Percentiles rank a stretch among this genome's conserved stretches.
Conservation (phyloP, 2,329 filamentous ascomycete genomes). For the Simplicillium sp. region DNA sequence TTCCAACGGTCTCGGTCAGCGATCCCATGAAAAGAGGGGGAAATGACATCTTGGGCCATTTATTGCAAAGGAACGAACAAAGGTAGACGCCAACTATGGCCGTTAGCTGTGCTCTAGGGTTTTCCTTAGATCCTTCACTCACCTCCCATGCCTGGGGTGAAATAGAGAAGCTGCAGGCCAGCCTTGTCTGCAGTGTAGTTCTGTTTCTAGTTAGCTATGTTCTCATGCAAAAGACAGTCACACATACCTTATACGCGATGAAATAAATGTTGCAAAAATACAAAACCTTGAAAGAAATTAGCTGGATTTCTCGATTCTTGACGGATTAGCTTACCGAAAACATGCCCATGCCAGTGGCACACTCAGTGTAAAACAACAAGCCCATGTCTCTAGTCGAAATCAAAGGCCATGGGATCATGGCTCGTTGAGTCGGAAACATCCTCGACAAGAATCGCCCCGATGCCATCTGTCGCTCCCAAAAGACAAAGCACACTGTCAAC, state of each 20-base stretch:
- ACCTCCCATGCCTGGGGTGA: slow-evolving; percentile 24
- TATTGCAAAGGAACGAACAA: slow-evolving; percentile 51
- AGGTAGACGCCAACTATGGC: slow-evolving; percentile 39
- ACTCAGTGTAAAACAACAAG: slow-evolving; percentile 53
- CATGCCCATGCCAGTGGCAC: slow-evolving; percentile 47
- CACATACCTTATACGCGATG: slow-evolving; percentile 38
- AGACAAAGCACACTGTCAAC: slow-evolving; percentile 30
- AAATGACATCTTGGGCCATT: slow-evolving; percentile 53
- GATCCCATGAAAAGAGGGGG: slow-evolving; percentile 46
- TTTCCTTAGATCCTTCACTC: slow-evolving; percentile 6
- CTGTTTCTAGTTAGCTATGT: slow-evolving; percentile 16
- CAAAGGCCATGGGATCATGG: slow-evolving; percentile 56
- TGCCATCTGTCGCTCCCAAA: slow-evolving; percentile 45
- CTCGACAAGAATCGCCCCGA: slow-evolving; percentile 35
- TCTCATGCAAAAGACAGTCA: not conserved
- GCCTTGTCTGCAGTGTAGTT: slow-evolving; percentile 38
- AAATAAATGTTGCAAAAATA: slow-evolving; percentile 65
- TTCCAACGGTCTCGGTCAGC: slow-evolving; percentile 45
- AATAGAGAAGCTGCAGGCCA: slow-evolving; percentile 51
- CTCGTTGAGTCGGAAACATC: slow-evolving; percentile 41
- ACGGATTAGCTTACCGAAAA: slow-evolving; percentile 31
- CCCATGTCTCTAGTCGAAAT: slow-evolving; percentile 47
- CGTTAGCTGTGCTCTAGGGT: not conserved
- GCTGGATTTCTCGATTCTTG: too few relatives aligned
- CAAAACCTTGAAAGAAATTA: slow-evolving; percentile 33